A percentile compares a stretch with the other conserved stretches of the same genome.
These are phyloP conservation scores for Magnusiomyces magnusii DNA, from an alignment of 1,139 yeast genomes.

Conservation along the genomic window DNA sequence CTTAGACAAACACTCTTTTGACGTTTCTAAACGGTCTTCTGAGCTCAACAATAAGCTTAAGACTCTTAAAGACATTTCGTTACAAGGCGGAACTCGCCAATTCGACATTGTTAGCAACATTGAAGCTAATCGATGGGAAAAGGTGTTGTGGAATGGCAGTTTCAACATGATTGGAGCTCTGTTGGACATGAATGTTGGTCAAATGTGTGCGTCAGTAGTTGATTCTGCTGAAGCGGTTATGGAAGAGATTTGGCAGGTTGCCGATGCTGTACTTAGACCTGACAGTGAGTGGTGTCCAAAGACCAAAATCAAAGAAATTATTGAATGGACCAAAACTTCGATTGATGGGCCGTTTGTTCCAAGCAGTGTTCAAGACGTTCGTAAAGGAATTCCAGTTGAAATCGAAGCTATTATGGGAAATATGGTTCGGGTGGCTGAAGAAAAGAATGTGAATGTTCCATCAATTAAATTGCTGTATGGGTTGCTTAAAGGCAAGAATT, in stretches of 20 bases:
- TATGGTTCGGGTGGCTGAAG: constrained; percentile 20
- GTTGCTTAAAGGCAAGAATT: constrained; percentile 19
- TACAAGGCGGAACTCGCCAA: constrained; percentile 14
- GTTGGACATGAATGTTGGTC: constrained; percentile 17
- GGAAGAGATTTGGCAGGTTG: constrained; percentile 22
- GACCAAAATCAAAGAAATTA: constrained; percentile 11
- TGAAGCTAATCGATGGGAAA: constrained; percentile 20
- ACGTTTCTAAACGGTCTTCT: too few relatives aligned
- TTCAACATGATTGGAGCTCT: constrained; percentile 22
- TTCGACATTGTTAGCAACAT: constrained; percentile 15
- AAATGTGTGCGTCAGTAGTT: constrained; percentile 16
- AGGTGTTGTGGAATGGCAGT: constrained; percentile 24
- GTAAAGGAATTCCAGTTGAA: constrained; percentile 22
- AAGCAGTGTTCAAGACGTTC: constrained; percentile 24
- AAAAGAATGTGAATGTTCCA: constrained; percentile 19
- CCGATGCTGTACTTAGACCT: constrained; percentile 17
- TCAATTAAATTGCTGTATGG: constrained; percentile 10
- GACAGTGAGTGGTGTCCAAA: constrained; percentile 16
- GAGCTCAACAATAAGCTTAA: neutral
- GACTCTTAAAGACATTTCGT: neutral
- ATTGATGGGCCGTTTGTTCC: constrained; percentile 20
- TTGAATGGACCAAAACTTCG: constrained; percentile 14
- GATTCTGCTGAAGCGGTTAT: constrained; percentile 7
- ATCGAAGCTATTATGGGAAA: constrained; percentile 23
- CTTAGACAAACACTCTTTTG: constrained; percentile 4